Percentiles rank a stretch among this genome's conserved stretches.
phyloP scores from a whole-genome alignment of 2,329 filamentous ascomycete species.

The Xylariaceae sp. region DNA sequence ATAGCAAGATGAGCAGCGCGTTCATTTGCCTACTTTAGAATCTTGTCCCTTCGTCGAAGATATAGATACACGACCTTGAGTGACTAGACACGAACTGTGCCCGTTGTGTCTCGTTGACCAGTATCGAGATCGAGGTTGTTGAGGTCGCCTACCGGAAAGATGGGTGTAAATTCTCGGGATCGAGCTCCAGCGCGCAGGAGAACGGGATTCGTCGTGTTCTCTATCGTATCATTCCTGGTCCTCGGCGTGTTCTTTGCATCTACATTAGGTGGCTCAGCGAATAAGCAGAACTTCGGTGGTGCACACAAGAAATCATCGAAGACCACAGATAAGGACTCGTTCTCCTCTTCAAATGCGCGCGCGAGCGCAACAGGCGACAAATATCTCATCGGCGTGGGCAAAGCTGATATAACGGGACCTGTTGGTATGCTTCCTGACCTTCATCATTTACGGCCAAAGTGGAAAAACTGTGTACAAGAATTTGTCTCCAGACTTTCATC shows the following conservation, averaged over 20 bases:
- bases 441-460: not conserved
- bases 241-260: slow-evolving; percentile 31
- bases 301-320: slow-evolving; percentile 8
- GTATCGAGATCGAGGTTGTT: not conserved
- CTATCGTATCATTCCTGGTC: slow-evolving; percentile 32
- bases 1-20: not conserved
- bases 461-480: no score
- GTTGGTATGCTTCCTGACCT: slow-evolving; percentile 38
- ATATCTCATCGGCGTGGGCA: slow-evolving; percentile 50
- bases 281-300: slow-evolving; percentile 13
- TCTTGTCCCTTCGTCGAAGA: no score
- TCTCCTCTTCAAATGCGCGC: slow-evolving; percentile 15
- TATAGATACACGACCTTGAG: no score
- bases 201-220: slow-evolving; percentile 24
- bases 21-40: not conserved
- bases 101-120: not conserved
- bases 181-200: slow-evolving; percentile 20
- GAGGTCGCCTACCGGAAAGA: slow-evolving; percentile 4
- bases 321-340: slow-evolving; percentile 3
- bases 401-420: slow-evolving; percentile 59
- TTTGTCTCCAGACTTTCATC: not conserved
- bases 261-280: slow-evolving; percentile 10
- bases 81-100: not conserved
- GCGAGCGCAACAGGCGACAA: slow-evolving; percentile 33
- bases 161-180: slow-evolving; percentile 17